Base-by-base conservation (phyloP, 1,284 basidiomycete species). In the Erythrobasidium hasegawianum region DNA sequence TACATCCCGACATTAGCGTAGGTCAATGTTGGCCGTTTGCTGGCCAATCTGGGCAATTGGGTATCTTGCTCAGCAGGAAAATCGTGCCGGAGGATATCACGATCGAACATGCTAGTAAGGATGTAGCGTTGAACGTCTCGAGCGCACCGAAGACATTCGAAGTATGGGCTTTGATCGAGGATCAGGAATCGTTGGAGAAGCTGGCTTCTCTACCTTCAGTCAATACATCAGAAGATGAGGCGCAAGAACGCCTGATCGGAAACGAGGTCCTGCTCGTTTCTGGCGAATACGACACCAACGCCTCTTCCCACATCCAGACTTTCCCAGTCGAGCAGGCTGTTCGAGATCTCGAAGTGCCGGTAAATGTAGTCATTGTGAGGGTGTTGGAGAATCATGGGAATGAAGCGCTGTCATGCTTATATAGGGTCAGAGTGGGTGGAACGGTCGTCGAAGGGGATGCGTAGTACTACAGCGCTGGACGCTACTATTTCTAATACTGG, bases 1-100 rank as follows among this genome's bases (percentile, higher is more conserved):
- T 97, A 18, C 87, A 93, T 74, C 88, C 89, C 65, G 89, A 92
- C 69, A 81, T 81, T 24, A 83, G 87, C 60, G 85, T 85, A 24
- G 94, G 95, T 1, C 84, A 87, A 69, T 98, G 94, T 78, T 98
- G 94, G 94, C 89, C 95, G 1, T 91, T 97, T 78, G 79, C 79
- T 1, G 93, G 93, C 0, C 74, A 80, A 5, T 76, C 83, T 53
- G 95, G 93, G 2, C 86, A 89, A 73, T 79, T 97, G 1, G 92
- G 89, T 3, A 85, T 98, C 47, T 81, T 82, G 55, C 84, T 97
- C 18, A 85, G 87, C 1, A 81, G 83, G 4, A 84, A 85, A 1
- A 83, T 86, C 8, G 81, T 83, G 59, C 83, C 94, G 45, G 83
- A 84, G 1, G 87, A 89, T 70, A 78, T 97, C 61, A 89, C 89